These are phyloP conservation scores for Eimeria falciformis DNA, from an alignment of 169 alveolate species.

Conservation along the genomic window DNA sequence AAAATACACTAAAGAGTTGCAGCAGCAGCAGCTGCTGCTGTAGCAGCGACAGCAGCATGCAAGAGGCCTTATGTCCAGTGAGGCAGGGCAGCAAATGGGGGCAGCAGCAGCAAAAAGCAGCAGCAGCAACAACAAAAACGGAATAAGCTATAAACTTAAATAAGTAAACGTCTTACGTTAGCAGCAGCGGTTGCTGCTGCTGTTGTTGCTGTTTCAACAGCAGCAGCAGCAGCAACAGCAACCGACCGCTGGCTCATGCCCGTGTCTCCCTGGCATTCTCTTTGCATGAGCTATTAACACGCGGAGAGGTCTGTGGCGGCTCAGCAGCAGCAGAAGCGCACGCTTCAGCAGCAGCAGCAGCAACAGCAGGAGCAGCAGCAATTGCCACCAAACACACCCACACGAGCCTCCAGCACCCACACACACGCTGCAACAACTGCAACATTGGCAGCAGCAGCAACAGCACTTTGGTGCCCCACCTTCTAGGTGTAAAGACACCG, in stretches of 20 bases:
- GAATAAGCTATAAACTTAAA: background rate
- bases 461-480: constrained; percentile 13
- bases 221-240: constrained; percentile 61
- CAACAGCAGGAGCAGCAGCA: background rate
- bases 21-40: constrained; percentile 49
- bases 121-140: background rate
- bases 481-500: background rate
- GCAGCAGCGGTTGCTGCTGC: constrained; percentile 54
- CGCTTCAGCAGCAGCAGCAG: background rate
- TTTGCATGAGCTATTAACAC: background rate
- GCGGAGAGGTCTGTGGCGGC: background rate
- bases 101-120: constrained; percentile 19
- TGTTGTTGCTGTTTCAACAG: background rate
- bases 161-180: background rate
- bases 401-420: background rate
- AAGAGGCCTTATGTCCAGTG: background rate
- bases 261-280: background rate
- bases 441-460: background rate
- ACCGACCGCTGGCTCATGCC: background rate
- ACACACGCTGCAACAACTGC: background rate
- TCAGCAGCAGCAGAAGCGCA: background rate
- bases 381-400: background rate
- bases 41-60: constrained; percentile 55
- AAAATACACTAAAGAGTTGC: background rate
- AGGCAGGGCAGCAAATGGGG: background rate